Base-by-base conservation (phyloP, 192 early-diverging fungal genomes). In the Cetraspora pellucida region DNA sequence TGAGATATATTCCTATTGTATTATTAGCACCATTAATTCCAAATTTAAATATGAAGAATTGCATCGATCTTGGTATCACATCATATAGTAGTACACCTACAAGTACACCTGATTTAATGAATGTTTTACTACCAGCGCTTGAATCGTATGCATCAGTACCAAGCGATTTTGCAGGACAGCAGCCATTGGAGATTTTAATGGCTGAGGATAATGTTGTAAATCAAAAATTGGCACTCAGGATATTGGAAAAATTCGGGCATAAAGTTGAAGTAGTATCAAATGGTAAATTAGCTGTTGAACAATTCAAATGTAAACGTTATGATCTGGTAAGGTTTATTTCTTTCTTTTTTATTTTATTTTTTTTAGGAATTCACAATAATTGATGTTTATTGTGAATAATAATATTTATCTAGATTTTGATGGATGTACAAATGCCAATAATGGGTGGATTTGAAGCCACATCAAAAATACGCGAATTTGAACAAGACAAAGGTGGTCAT, bases 351-450 rank as follows among this genome's bases (percentile, higher is more conserved):
- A 47, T 43, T 77, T 77, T 44, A 78, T 78, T 57, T 78, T 84
- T 57, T 83, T 83, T 57, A 52, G 3, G 1, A 17, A 52, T 52
- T 19, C 11, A 10, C 19, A 17, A 17, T 52, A 17, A 10, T 17
- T 11, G 10, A 44, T 65, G 8, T 65, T 19, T 80, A 5, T 8
- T 30, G 11, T 57, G 47, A 28, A 54, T n/a, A 46, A 16, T 23
- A 37, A 70, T 21, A 25, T 31, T 72, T 43, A 21, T 52, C 80
- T 90, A 72, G 78, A 92, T 95, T 55, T 78, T 95, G 59, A 95
- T 95, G 94, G 94, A 95, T 75, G 91, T 94, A 23, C 92, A 93
- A 84, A 94, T 95, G 94, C 94, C 94, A 0, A 87, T 94, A 50
- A 94, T 95, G 92, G 93, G 92, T 57, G 94, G 94, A 28, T 94